Evolutionary conservation across 768 basidiomycete genomes (phyloP).

Genomic region (Pleurotus sapidus): DNA sequence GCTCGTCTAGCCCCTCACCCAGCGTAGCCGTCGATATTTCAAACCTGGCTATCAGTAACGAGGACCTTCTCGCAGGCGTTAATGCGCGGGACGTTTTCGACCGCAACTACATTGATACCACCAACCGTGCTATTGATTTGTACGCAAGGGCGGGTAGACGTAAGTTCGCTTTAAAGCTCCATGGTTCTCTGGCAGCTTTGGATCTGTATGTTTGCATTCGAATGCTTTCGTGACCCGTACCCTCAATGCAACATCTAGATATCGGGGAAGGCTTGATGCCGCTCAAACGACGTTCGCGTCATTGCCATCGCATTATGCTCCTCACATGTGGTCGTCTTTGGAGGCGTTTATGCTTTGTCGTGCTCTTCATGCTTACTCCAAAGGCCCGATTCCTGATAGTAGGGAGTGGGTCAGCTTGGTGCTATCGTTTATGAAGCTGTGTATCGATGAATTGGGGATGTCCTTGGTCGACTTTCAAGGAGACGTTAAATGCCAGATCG

Average conservation of each 20-base stretch:
- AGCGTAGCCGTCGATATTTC: slow-evolving; percentile 19
- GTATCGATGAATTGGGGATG: slow-evolving; percentile 49
- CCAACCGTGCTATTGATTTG: slow-evolving; percentile 81
- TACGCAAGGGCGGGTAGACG: slow-evolving; percentile 82
- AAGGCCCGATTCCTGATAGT: slow-evolving; percentile 57
- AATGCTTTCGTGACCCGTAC: not conserved
- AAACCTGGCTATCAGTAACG: slow-evolving; percentile 45
- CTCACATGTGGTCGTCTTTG: slow-evolving; percentile 76
- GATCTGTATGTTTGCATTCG: slow-evolving; percentile 68
- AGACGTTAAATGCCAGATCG: slow-evolving; percentile 49
- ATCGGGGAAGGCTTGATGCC: slow-evolving; percentile 57
- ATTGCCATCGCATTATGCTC: slow-evolving; percentile 83
- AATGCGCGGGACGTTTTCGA: slow-evolving; percentile 63
- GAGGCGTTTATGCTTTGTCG: slow-evolving; percentile 77
- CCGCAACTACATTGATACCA: slow-evolving; percentile 68
- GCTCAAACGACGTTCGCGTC: slow-evolving; percentile 74
- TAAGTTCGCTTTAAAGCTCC: slow-evolving; percentile 83
- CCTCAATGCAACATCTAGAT: slow-evolving; percentile 34
- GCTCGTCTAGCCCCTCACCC: slow-evolving; percentile 21
- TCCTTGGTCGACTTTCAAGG: slow-evolving; percentile 54
- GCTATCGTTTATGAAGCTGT: slow-evolving; percentile 72
- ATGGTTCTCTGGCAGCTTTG: slow-evolving; percentile 83
- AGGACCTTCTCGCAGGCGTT: slow-evolving; percentile 59
- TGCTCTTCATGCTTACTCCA: slow-evolving; percentile 65
- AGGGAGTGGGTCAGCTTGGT: slow-evolving; percentile 80